Percentiles rank a stretch among this genome's conserved stretches.
Conservation (phyloP, 805 yeast genomes). For the Vanderwaltozyma yarrowii region DNA sequence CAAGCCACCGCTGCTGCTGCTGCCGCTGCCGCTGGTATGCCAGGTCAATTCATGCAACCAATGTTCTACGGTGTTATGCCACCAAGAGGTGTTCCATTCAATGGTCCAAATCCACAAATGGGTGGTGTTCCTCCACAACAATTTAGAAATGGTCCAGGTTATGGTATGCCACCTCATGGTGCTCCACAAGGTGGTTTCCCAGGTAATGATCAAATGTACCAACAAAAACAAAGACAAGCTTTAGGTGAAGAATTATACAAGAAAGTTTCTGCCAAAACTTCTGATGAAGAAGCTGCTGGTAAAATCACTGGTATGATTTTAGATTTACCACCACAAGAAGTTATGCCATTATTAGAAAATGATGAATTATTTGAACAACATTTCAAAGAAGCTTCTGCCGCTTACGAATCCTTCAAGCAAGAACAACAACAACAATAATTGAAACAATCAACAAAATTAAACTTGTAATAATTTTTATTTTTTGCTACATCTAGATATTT, state of each 20-base stretch:
- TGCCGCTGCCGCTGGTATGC: conserved; percentile 32
- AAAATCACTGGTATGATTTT: conserved; percentile 98
- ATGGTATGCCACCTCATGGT: conserved; percentile 70
- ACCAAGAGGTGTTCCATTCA: conserved; percentile 77
- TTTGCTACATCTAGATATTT: neutral
- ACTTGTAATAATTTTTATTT: neutral
- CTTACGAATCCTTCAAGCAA: conserved; percentile 84
- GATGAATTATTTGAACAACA: conserved; percentile 83
- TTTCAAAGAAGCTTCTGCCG: conserved; percentile 88
- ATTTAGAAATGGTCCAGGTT: conserved; percentile 66
- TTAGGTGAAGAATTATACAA: conserved; percentile 97
- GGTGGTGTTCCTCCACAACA: conserved; percentile 63
- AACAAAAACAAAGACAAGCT: conserved; percentile 91
- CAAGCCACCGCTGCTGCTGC: conserved; percentile 66
- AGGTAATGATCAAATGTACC: conserved; percentile 44
- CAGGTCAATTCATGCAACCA: conserved; percentile 33
- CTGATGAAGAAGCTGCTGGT: conserved; percentile 92
- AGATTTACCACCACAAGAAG: conserved; percentile 88
- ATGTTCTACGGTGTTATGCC: conserved; percentile 44
- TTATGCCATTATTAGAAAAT: conserved; percentile 79
- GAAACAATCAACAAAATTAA: conserved; percentile 28
- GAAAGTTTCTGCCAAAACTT: conserved; percentile 77
- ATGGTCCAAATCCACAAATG: conserved; percentile 74
- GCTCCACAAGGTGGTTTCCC: conserved; percentile 49
- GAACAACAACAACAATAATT: conserved; percentile 28